phyloP scores from a whole-genome alignment of 306 rosid species.

The Rosa lucieae region DNA sequence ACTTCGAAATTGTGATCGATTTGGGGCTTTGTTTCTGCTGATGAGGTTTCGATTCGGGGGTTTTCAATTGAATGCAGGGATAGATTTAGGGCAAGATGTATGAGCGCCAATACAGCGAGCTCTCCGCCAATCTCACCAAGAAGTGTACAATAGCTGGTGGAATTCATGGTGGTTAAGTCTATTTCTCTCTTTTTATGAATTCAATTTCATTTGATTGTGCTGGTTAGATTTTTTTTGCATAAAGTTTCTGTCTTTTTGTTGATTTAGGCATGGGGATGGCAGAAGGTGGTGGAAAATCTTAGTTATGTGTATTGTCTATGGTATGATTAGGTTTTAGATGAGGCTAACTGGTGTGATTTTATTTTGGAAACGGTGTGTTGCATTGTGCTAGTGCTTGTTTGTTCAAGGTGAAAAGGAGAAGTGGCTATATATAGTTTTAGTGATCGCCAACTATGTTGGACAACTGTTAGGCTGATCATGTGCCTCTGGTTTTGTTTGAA shows the following conservation, averaged over 20 bases:
- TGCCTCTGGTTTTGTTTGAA: neutral
- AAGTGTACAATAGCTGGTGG: constrained; percentile 63
- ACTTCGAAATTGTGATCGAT: neutral
- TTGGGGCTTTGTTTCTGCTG: neutral
- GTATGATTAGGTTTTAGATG: neutral
- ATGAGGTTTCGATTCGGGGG: neutral
- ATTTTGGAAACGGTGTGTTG: neutral
- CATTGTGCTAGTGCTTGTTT: neutral
- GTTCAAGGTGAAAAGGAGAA: neutral
- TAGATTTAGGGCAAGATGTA: constrained; percentile 52
- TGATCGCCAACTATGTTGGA: neutral
- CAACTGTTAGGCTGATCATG: neutral
- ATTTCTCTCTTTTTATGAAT: neutral
- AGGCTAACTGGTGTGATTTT: neutral
- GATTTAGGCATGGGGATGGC: neutral
- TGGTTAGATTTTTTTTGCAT: neutral
- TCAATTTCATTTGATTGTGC: neutral
- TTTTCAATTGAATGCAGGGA: neutral
- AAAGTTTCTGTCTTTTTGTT: neutral
- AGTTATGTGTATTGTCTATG: neutral
- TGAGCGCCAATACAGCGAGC: constrained; percentile 86
- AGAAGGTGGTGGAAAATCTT: neutral
- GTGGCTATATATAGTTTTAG: neutral
- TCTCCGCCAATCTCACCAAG: constrained; percentile 70
- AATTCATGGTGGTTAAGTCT: constrained; percentile 68